Evolutionary conservation across 2,329 filamentous ascomycete species (phyloP).

Genomic region (Venturia effusa): DNA sequence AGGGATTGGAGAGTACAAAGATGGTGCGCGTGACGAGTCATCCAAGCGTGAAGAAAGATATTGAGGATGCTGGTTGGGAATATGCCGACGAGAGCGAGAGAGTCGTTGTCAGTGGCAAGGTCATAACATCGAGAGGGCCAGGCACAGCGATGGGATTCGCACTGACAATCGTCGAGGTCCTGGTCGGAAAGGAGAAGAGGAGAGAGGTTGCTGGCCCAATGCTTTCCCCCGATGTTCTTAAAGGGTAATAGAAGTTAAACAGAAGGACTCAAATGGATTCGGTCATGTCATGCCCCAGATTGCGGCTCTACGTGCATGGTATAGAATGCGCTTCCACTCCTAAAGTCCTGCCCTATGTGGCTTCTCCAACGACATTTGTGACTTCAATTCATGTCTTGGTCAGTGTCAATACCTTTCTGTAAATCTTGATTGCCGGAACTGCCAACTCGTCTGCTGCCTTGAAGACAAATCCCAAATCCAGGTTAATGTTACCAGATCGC

Average conservation of each 20-base stretch:
- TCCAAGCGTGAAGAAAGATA: constrained; percentile 25
- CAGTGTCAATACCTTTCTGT: no score
- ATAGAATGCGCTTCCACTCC: no score
- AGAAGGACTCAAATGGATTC: background rate
- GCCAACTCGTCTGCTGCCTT: no score
- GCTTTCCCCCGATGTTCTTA: constrained; percentile 19
- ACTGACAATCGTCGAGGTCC: constrained; percentile 26
- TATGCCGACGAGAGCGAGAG: constrained; percentile 27
- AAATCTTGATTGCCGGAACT: no score
- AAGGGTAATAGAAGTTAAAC: background rate
- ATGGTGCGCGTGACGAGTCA: constrained; percentile 16
- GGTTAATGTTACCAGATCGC: no score
- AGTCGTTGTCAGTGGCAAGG: constrained; percentile 21
- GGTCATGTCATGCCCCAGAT: no score
- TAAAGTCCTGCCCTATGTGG: no score
- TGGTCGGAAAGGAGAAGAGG: constrained; percentile 33
- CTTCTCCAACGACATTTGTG: no score
- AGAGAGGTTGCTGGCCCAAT: constrained; percentile 40
- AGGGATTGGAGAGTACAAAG: constrained; percentile 9
- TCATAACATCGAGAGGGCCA: constrained; percentile 27
- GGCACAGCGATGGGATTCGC: constrained; percentile 28
- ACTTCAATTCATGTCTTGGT: no score
- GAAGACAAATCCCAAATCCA: no score
- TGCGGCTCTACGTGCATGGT: no score
- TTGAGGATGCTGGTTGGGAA: constrained; percentile 22